These are phyloP conservation scores for Paragyromitra xinjiangensis DNA, from an alignment of 495 filamentous ascomycete genomes.

Conservation along the genomic window DNA sequence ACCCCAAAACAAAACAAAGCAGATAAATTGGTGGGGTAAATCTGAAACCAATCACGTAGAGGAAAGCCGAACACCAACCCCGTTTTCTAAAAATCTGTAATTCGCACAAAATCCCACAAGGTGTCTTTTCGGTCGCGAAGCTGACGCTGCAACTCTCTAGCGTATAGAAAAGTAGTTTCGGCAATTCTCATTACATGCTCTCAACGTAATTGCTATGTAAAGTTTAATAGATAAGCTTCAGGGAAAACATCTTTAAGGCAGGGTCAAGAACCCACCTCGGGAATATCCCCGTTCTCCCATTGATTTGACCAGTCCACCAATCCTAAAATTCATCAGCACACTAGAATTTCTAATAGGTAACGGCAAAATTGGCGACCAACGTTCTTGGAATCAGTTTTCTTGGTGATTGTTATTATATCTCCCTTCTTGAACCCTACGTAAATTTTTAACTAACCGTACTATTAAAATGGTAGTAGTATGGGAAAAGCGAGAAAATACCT, in stretches of 20 bases:
- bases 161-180: constrained; percentile 3
- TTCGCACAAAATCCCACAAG: constrained; percentile 17
- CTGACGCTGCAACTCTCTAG: not conserved
- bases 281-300: constrained; percentile 57
- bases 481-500: constrained; percentile 54
- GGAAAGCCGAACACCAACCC: constrained; percentile 24
- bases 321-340: constrained; percentile 50
- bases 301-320: constrained; percentile 57
- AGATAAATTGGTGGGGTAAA: constrained; percentile 25
- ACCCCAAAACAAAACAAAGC: constrained; percentile 25
- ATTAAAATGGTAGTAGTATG: not conserved
- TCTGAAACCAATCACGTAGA: constrained; percentile 15
- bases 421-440: constrained; percentile 86
- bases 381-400: constrained; percentile 77
- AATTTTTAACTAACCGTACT: constrained; percentile 23
- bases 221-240: constrained; percentile 20
- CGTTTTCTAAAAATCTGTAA: constrained; percentile 26
- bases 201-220: constrained; percentile 55
- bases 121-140: not conserved
- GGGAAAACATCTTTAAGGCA: not conserved
- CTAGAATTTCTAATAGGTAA: not conserved
- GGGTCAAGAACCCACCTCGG: constrained; percentile 50
- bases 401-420: constrained; percentile 94
- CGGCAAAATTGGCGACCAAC: constrained; percentile 28
- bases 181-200: constrained; percentile 48